phyloP scores from a whole-genome alignment of 495 filamentous ascomycete genomes.

The Talaromyces ruber region DNA sequence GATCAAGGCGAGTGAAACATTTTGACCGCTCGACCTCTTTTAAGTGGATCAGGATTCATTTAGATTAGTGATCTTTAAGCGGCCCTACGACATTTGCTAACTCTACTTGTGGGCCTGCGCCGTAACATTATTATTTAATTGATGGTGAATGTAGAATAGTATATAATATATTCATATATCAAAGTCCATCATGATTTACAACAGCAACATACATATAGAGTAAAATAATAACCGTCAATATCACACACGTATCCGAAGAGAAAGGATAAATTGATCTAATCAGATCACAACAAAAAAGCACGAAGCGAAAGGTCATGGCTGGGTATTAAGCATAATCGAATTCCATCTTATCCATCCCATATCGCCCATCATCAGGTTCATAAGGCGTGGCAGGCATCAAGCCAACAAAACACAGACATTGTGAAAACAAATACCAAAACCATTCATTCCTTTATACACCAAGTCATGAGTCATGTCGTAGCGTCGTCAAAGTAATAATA shows the following conservation, averaged over 20 bases:
- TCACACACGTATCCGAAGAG: not conserved
- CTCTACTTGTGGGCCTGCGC: not conserved
- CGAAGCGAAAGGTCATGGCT: conserved; percentile 1
- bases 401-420: not conserved
- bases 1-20: not conserved
- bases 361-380: not conserved
- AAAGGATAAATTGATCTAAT: not conserved
- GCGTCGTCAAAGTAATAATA: conserved; percentile 3
- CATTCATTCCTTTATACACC: conserved; percentile 1
- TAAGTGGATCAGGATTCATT: not conserved
- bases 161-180: not conserved
- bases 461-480: conserved; percentile 1
- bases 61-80: not conserved
- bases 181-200: not conserved
- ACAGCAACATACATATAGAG: not conserved
- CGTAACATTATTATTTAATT: not conserved
- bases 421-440: not conserved
- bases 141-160: not conserved
- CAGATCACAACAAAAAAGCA: not conserved
- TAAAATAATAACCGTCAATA: not conserved
- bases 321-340: not conserved
- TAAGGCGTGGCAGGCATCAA: not conserved
- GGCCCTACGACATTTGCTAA: not conserved
- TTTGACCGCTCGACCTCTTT: not conserved
- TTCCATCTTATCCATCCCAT: not conserved